phyloP scores from a whole-genome alignment of 257 asterid genomes.

The Mentha longifolia region DNA sequence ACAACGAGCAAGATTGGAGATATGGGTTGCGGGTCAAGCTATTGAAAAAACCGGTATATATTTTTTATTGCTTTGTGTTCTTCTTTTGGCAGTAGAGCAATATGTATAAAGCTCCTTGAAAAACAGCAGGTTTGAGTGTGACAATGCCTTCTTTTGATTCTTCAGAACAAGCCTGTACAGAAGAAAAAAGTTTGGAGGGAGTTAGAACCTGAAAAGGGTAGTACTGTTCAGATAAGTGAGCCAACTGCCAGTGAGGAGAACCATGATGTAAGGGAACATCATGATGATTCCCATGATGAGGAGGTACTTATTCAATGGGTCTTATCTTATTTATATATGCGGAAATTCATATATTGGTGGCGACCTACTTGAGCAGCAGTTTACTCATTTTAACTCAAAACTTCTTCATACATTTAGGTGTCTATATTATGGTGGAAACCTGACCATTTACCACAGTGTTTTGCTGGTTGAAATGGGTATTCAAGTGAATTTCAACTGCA shows the following conservation, averaged over 20 bases:
- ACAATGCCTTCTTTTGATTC: constrained; percentile 22
- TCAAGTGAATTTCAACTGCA: background rate
- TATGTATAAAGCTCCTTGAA: background rate
- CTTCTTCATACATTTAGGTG: background rate
- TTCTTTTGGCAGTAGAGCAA: constrained; percentile 1
- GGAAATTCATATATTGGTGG: background rate
- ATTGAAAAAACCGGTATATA: constrained; percentile 68
- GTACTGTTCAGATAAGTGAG: constrained; percentile 49
- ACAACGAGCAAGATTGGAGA: constrained; percentile 98
- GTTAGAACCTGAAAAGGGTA: constrained; percentile 60
- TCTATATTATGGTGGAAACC: background rate
- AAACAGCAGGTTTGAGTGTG: constrained; percentile 9
- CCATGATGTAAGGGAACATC: constrained; percentile 59
- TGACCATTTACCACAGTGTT: background rate
- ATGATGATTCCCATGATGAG: constrained; percentile 72
- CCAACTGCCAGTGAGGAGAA: constrained; percentile 61
- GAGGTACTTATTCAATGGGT: constrained; percentile 54
- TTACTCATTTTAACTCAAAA: background rate
- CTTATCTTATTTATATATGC: background rate
- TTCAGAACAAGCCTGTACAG: constrained; percentile 66
- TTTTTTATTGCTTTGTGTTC: constrained; percentile 23
- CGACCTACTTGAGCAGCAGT: background rate
- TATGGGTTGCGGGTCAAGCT: constrained; percentile 95
- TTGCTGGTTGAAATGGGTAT: background rate
- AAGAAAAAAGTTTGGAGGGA: constrained; percentile 76